A percentile compares a stretch with the other conserved stretches of the same genome.
Evolutionary conservation across 2,329 filamentous ascomycete species (phyloP).

Genomic region (Fusarium circinatum): DNA sequence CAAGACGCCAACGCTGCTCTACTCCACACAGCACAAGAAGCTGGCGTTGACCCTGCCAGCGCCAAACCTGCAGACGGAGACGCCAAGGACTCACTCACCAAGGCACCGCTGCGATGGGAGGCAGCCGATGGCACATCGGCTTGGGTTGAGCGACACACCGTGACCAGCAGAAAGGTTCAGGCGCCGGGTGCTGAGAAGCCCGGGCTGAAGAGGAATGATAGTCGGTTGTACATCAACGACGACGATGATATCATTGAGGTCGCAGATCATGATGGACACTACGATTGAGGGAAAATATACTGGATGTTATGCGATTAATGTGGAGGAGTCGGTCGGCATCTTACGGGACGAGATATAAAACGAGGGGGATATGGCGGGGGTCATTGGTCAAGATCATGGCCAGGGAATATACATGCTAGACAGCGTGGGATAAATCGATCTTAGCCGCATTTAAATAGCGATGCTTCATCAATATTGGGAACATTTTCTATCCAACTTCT

Average conservation of each 20-base stretch:
- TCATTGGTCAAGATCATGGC: background rate
- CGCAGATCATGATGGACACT: constrained; percentile 39
- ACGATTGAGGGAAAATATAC: constrained; percentile 27
- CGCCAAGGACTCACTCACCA: constrained; percentile 21
- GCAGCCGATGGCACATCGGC: constrained; percentile 49
- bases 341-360: background rate
- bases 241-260: constrained; percentile 44
- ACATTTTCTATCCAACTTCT: constrained; percentile 15
- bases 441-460: constrained; percentile 14
- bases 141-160: constrained; percentile 52
- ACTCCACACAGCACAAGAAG: constrained; percentile 43
- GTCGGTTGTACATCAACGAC: constrained; percentile 41
- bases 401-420: constrained; percentile 2
- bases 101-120: constrained; percentile 50
- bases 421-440: constrained; percentile 5
- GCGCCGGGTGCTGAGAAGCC: constrained; percentile 11
- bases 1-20: constrained; percentile 51
- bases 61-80: constrained; percentile 30
- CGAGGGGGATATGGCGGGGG: background rate
- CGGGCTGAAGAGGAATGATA: constrained; percentile 39
- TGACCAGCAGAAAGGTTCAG: constrained; percentile 37
- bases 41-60: constrained; percentile 37
- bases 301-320: constrained; percentile 17
- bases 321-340: background rate
- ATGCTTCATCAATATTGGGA: constrained; percentile 13